phyloP scores from a whole-genome alignment of 371 early-diverging fungal species.

The Nematocida sp. region DNA sequence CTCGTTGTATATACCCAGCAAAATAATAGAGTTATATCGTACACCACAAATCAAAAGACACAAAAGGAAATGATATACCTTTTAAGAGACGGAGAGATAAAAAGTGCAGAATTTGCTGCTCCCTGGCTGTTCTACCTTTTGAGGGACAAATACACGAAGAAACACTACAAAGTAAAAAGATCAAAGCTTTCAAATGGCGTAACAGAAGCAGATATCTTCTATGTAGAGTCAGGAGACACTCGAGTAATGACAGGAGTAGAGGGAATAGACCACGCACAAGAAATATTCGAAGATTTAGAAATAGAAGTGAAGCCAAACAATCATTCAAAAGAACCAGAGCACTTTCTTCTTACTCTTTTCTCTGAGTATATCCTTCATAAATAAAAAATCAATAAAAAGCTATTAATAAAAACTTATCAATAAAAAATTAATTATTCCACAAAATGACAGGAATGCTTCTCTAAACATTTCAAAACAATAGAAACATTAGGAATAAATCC shows the following conservation, averaged over 20 bases:
- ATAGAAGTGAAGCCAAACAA: not conserved
- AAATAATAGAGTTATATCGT: conserved; percentile 7
- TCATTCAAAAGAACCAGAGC: not conserved
- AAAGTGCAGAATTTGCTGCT: not conserved
- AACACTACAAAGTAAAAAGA: not conserved
- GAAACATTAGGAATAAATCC: conserved; percentile 8
- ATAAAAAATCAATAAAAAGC: too few relatives aligned
- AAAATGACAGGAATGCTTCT: conserved; percentile 12
- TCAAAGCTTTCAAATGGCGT: not conserved
- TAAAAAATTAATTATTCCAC: too few relatives aligned
- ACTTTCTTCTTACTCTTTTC: conserved; percentile 1
- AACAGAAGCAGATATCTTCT: not conserved
- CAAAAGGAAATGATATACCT: not conserved
- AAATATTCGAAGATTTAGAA: conserved; percentile 28
- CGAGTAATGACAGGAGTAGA: conserved; percentile 22
- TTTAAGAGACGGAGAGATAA: not conserved
- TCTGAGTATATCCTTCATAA: conserved; percentile 14
- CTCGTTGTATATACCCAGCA: conserved; percentile 3
- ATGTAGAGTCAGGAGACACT: conserved; percentile 37
- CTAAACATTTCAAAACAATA: not conserved
- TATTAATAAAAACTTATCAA: too few relatives aligned
- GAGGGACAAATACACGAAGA: not conserved
- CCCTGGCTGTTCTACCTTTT: not conserved
- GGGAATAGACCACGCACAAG: conserved; percentile 46
- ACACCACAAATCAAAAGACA: conserved; percentile 15